Evolutionary conservation across 768 basidiomycete species (phyloP), one percentile per base, ranked within the genome.

Genomic region (Leccinellum albellum): DNA sequence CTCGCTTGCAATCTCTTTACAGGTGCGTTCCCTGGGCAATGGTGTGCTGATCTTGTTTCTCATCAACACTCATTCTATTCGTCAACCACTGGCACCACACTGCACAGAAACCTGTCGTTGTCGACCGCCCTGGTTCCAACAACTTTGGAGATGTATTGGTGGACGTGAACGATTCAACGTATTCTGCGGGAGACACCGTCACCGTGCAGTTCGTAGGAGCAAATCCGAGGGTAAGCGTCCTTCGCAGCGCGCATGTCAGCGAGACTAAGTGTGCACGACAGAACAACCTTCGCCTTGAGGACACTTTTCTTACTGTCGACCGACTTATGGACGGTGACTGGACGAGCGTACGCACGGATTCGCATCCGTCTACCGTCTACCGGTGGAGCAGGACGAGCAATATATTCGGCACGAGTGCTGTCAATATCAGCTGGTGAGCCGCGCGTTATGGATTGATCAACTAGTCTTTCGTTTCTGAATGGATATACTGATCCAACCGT

Each of bases 221-320:
- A 42, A 88, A 89, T 67, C 90, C 89, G 1, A 77, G 89, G 72
- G 88, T 89, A 61, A 60, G 82, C 69, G 2, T 24, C 10, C 48
- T 40, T 46, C 42, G 31, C 44, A 23, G 32, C 9, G 10, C 24
- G 26, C 4, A 2, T 55, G 51, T 60, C 13, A 28, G 3, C 15
- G 15, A 9, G 21, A n/a, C 57, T 57, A 3, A 21, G 13, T n/a
- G 20, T 35, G 13, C 2, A 24, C 17, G 3, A 54, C 60, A 90
- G 88, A 92, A 92, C 64, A 91, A 91, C 65, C 79, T 90, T 31
- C 82, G 83, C 23, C 76, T 91, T 12, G 88, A 89, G 64, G 78
- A 77, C 45, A 89, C 88, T 1, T 91, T 88, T 77, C 73, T 91
- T 45, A 82, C 78, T 1, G 80, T 91, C 40, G 87, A 91, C 57